phyloP scores from a whole-genome alignment of 78 protist species.

The Speleostelium caveatum region DNA sequence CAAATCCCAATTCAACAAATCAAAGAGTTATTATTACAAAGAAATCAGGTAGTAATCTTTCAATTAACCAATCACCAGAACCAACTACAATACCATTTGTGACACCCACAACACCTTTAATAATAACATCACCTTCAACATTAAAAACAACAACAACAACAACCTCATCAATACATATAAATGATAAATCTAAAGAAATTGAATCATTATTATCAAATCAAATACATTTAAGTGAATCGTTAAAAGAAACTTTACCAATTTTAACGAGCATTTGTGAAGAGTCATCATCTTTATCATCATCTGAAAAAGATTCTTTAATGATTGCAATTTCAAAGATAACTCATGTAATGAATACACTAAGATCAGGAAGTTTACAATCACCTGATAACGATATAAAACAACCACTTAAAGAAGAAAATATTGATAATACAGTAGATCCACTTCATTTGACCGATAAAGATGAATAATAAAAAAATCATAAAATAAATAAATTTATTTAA shows the following conservation, averaged over 20 bases:
- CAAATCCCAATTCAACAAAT: background rate
- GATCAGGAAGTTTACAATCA: no score
- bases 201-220: background rate
- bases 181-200: background rate
- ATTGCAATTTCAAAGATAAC: background rate
- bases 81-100: background rate
- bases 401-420: background rate
- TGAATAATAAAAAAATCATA: background rate
- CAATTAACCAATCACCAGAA: constrained; percentile 5
- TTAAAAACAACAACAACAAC: background rate
- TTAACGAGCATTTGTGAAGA: background rate
- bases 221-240: background rate
- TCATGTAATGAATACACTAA: background rate
- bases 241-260: background rate
- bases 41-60: background rate
- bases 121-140: background rate
- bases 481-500: background rate
- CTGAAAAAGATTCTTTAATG: background rate
- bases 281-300: background rate
- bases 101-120: background rate
- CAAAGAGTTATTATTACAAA: background rate
- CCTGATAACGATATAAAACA: no score
- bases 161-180: background rate
- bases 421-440: background rate
- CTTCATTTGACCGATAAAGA: background rate